A percentile compares a stretch with the other conserved stretches of the same genome.
phyloP scores from a whole-genome alignment of 2,329 filamentous ascomycete genomes.

The Xylaria sp. region DNA sequence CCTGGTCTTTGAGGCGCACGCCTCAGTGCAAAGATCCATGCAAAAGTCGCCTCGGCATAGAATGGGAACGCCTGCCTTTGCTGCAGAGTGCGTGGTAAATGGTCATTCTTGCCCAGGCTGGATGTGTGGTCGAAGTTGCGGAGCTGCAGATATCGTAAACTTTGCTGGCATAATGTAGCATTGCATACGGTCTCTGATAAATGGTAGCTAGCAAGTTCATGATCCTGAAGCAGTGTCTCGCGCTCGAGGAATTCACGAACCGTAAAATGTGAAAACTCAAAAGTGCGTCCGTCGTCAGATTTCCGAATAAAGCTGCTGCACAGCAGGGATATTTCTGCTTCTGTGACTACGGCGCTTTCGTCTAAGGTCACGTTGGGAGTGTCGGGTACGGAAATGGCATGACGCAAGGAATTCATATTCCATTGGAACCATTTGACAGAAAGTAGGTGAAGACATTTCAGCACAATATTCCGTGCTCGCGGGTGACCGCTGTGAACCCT shows the following conservation, averaged over 20 bases:
- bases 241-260: slow-evolving; percentile 29
- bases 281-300: slow-evolving; percentile 10
- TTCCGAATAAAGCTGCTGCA: slow-evolving; percentile 33
- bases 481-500: slow-evolving; percentile 16
- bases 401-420: not conserved
- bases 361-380: slow-evolving; percentile 7
- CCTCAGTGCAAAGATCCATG: not conserved
- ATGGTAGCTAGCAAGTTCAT: slow-evolving; percentile 15
- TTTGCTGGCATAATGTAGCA: slow-evolving; percentile 16
- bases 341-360: not conserved
- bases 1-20: not conserved
- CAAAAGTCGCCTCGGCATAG: not conserved
- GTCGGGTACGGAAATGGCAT: slow-evolving; percentile 7
- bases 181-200: slow-evolving; percentile 14
- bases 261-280: slow-evolving; percentile 34
- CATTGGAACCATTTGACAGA: not conserved
- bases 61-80: not conserved
- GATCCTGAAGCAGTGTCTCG: not conserved
- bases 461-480: slow-evolving; percentile 7
- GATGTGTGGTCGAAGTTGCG: slow-evolving; percentile 16
- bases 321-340: not conserved
- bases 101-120: not conserved
- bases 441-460: slow-evolving; percentile 23
- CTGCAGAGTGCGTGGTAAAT: not conserved
- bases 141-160: slow-evolving; percentile 28